Evolutionary conservation across 1,284 basidiomycete species (phyloP).

Genomic region (Irpex sp.): DNA sequence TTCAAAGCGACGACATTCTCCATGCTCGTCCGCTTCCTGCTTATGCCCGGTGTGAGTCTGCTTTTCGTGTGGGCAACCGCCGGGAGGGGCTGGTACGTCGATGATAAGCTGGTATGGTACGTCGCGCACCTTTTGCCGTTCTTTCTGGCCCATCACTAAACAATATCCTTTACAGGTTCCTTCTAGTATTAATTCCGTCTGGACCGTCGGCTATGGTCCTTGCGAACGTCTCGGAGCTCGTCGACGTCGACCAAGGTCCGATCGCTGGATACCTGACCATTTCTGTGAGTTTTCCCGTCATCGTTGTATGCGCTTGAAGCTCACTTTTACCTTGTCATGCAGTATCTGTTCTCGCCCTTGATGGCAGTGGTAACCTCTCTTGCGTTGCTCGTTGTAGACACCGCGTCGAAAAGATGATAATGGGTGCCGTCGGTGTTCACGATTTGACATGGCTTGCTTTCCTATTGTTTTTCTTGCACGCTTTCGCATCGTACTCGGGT

Average conservation of each 20-base stretch:
- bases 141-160: too few relatives aligned
- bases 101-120: conserved; percentile 31
- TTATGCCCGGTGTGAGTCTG: conserved; percentile 26
- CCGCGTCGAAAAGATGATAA: conserved; percentile 12
- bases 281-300: conserved; percentile 19
- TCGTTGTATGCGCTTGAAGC: neutral
- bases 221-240: conserved; percentile 28
- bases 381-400: conserved; percentile 22
- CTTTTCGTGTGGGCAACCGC: conserved; percentile 28
- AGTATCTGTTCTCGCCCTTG: conserved; percentile 29
- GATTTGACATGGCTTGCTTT: neutral
- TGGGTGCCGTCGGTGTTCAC: neutral
- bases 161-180: conserved; percentile 22
- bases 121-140: conserved; percentile 3
- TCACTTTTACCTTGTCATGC: neutral
- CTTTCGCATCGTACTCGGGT: neutral
- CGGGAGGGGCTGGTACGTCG: conserved; percentile 26
- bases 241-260: conserved; percentile 27
- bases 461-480: neutral
- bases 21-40: conserved; percentile 25
- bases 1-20: conserved; percentile 20
- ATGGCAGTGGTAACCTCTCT: conserved; percentile 27
- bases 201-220: conserved; percentile 32
- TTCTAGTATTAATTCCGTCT: conserved; percentile 28
- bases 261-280: conserved; percentile 30